Conservation (phyloP, 2,329 filamentous ascomycete genomes). For the Pseudogymnoascus sp. region DNA sequence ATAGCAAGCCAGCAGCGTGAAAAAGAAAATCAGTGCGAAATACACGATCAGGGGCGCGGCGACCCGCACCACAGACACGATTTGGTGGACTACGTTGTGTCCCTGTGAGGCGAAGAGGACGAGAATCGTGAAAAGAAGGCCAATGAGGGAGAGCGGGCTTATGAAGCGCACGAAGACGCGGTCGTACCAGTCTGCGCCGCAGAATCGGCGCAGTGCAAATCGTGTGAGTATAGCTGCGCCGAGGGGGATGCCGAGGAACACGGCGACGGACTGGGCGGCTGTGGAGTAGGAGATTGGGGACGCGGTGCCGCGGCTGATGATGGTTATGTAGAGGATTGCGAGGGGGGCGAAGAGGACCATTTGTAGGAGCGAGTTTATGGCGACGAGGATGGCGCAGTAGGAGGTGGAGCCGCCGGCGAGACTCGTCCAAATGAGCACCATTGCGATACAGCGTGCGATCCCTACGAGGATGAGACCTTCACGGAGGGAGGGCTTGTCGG, state of each 20-base stretch:
- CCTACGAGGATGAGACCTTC: conserved; percentile 75
- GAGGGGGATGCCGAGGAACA: conserved; percentile 79
- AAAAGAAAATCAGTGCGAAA: conserved; percentile 67
- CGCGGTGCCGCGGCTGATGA: conserved; percentile 47
- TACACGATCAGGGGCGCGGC: conserved; percentile 76
- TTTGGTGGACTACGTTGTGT: conserved; percentile 67
- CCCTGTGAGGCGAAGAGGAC: conserved; percentile 82
- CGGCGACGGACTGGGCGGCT: conserved; percentile 72
- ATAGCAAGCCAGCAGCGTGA: conserved; percentile 55
- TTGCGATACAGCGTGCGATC: conserved; percentile 78
- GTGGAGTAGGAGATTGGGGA: conserved; percentile 51
- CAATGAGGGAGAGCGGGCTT: conserved; percentile 70
- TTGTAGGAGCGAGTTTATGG: conserved; percentile 67
- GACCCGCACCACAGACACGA: conserved; percentile 74
- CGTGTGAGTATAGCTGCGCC: conserved; percentile 73
- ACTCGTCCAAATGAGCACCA: conserved; percentile 77
- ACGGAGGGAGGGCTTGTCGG: conserved; percentile 49
- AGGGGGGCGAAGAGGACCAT: conserved; percentile 67
- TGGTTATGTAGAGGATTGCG: conserved; percentile 56
- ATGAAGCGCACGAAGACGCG: conserved; percentile 60
- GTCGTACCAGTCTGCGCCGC: conserved; percentile 57
- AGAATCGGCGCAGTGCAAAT: conserved; percentile 47
- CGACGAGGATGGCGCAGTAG: conserved; percentile 76
- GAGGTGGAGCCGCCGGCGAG: conserved; percentile 69
- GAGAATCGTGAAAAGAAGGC: conserved; percentile 78